Percentiles rank a stretch among this genome's conserved stretches.
These are phyloP conservation scores for Fusarium sulawesiense DNA, from an alignment of 2,329 filamentous ascomycete genomes.

Conservation along the genomic window DNA sequence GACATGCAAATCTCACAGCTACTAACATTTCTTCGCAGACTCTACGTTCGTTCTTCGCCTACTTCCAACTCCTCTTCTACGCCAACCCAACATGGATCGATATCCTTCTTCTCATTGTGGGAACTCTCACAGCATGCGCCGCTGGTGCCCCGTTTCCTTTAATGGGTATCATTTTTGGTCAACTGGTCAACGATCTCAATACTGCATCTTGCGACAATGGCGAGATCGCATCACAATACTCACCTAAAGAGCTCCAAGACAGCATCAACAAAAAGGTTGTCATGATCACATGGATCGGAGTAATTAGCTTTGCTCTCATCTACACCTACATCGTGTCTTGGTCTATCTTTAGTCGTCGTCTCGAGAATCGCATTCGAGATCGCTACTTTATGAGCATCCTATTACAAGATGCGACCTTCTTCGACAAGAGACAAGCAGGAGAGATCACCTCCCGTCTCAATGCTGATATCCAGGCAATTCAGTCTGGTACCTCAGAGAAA, in stretches of 20 bases:
- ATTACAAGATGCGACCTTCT: conserved; percentile 71
- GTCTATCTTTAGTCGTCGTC: conserved; percentile 71
- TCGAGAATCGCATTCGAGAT: conserved; percentile 71
- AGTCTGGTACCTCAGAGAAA: conserved; percentile 76
- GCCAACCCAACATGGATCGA: conserved; percentile 59
- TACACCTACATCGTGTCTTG: conserved; percentile 73
- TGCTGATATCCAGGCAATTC: conserved; percentile 73
- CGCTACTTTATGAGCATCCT: conserved; percentile 69
- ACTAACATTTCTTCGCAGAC: conserved; percentile 24
- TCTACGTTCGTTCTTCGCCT: conserved; percentile 49
- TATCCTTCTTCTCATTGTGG: conserved; percentile 55
- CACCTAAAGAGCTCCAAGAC: conserved; percentile 51
- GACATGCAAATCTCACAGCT: neutral
- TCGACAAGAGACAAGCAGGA: conserved; percentile 71
- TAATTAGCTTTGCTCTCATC: conserved; percentile 71
- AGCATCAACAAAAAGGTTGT: conserved; percentile 69
- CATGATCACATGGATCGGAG: conserved; percentile 71
- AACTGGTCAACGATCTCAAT: conserved; percentile 72
- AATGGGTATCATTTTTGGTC: conserved; percentile 72
- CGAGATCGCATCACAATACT: conserved; percentile 34
- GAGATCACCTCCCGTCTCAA: conserved; percentile 73
- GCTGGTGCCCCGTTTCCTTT: conserved; percentile 73
- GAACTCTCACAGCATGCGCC: conserved; percentile 61
- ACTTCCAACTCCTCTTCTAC: conserved; percentile 59
- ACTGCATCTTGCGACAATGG: conserved; percentile 62